phyloP scores from a whole-genome alignment of 768 basidiomycete species.

The Mycena albidolilacea region DNA sequence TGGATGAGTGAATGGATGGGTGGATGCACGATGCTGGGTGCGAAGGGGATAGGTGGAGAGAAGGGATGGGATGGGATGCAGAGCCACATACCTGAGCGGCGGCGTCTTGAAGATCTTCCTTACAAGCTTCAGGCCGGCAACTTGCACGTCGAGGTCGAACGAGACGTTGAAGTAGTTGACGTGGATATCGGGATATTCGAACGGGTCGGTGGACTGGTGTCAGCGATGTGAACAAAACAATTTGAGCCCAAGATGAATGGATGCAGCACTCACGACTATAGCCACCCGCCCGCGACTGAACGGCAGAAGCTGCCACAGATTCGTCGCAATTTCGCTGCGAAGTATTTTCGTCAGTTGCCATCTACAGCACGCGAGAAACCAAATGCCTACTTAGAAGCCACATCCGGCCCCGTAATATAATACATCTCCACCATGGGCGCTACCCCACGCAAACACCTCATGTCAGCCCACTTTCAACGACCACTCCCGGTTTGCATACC shows the following conservation, averaged over 20 bases:
- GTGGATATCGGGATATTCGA: conserved; percentile 60
- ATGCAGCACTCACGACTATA: conserved; percentile 8
- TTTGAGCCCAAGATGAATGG: neutral
- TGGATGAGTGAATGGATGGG: too few species aligned
- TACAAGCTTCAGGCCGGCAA: conserved; percentile 60
- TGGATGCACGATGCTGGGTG: too few species aligned
- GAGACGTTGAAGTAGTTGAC: conserved; percentile 68
- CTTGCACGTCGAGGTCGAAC: conserved; percentile 64
- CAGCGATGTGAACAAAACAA: neutral
- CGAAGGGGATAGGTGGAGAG: too few species aligned
- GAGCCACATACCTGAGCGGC: conserved; percentile 54
- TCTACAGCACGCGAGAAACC: neutral
- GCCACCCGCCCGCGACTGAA: conserved; percentile 67
- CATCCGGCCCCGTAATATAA: conserved; percentile 48
- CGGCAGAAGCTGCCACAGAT: conserved; percentile 67
- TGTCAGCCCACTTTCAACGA: conserved; percentile 4
- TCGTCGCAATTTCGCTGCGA: conserved; percentile 53
- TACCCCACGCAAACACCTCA: conserved; percentile 24
- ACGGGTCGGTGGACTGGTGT: conserved; percentile 60
- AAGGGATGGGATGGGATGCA: too few species aligned
- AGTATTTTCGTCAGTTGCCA: neutral
- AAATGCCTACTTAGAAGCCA: neutral
- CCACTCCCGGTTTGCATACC: conserved; percentile 46
- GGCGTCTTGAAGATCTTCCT: conserved; percentile 57
- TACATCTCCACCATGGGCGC: conserved; percentile 64